Conservation (phyloP, 805 yeast species). For the Pichia nanzhaoensis region DNA sequence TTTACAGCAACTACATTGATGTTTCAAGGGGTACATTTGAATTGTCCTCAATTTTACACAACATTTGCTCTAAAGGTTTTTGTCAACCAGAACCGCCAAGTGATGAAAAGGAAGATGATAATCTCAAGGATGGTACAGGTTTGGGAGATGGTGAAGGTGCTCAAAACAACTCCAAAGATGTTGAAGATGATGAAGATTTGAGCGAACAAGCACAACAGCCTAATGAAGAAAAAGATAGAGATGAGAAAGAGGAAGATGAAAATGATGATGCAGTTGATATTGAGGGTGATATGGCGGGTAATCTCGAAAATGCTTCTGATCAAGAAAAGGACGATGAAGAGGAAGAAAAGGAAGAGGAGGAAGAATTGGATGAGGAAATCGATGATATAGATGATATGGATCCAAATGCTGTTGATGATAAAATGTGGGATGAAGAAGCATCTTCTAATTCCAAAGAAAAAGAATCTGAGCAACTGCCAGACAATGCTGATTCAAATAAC, state of each 20-base stretch:
- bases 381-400: slow-evolving; percentile 87
- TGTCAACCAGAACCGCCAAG: slow-evolving; percentile 83
- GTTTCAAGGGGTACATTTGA: slow-evolving; percentile 57
- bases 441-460: slow-evolving; percentile 73
- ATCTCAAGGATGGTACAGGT: slow-evolving; percentile 84
- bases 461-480: slow-evolving; percentile 66
- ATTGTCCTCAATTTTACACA: slow-evolving; percentile 47
- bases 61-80: slow-evolving; percentile 74
- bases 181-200: slow-evolving; percentile 87
- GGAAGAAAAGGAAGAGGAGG: slow-evolving; percentile 49
- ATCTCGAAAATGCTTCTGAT: slow-evolving; percentile 68
- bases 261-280: slow-evolving; percentile 88
- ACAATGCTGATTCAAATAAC: slow-evolving; percentile 42
- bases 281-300: slow-evolving; percentile 97
- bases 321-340: slow-evolving; percentile 41
- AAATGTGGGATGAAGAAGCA: slow-evolving; percentile 96
- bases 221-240: slow-evolving; percentile 64
- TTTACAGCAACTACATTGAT: slow-evolving; percentile 43
- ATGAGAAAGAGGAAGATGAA: slow-evolving; percentile 58
- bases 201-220: slow-evolving; percentile 67
- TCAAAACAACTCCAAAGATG: slow-evolving; percentile 70
- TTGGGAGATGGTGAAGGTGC: slow-evolving; percentile 83
- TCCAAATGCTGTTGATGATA: slow-evolving; percentile 92
- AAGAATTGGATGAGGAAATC: slow-evolving; percentile 80
- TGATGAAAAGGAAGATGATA: slow-evolving; percentile 50